Base-by-base conservation (phyloP, 1,284 basidiomycete genomes). In the Schizophyllum commune region DNA sequence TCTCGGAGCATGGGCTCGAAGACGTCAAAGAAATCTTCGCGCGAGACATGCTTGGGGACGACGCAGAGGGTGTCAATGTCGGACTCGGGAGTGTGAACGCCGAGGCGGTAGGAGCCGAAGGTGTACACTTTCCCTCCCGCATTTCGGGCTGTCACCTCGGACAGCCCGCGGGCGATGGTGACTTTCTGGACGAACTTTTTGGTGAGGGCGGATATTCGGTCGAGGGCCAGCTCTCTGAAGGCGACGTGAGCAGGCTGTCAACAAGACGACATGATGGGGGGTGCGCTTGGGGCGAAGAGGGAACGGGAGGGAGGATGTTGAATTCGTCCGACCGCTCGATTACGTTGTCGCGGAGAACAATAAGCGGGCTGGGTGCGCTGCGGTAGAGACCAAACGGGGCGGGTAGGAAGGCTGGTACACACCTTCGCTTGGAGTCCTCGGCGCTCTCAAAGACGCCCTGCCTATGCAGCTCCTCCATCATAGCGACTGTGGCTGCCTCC, bases 11-110 rank as follows among this genome's bases (percentile, higher is more conserved):
- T 94, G 32, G 84, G 80, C 71, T 95, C 93, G 68, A 99, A 97
- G 32, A 89, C 82, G 0, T 88, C 85, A 70, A 98, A 98, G 77
- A 99, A 99, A 77, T 99, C 94, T 68, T 97, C 95, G 63, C 93
- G 83, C 63, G 89, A 90, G 58, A 99, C 91, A 74, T 98, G 94
- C 73, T 95, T 94, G 2, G 97, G 97, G 22, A 97, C 96, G 19
- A 99, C 96, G 72, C 95, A 95, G 34, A 99, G 80, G 13, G 96
- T 98, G 78, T 99, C 97, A 72, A 99, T 98, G 85, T 99, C 96
- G 55, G 91, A 84, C 5, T 94, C 93, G 39, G 97, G 96, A 9
- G 94, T 93, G 74, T 99, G 97, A 8, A 99, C 97, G 61, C 97
- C 97, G 51, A 99, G 80, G 65, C 92, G 86, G 79, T 96, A 97